Percentiles rank a stretch among this genome's conserved stretches.
phyloP scores from a whole-genome alignment of 2,329 filamentous ascomycete species.

The Ophiostoma sp. region DNA sequence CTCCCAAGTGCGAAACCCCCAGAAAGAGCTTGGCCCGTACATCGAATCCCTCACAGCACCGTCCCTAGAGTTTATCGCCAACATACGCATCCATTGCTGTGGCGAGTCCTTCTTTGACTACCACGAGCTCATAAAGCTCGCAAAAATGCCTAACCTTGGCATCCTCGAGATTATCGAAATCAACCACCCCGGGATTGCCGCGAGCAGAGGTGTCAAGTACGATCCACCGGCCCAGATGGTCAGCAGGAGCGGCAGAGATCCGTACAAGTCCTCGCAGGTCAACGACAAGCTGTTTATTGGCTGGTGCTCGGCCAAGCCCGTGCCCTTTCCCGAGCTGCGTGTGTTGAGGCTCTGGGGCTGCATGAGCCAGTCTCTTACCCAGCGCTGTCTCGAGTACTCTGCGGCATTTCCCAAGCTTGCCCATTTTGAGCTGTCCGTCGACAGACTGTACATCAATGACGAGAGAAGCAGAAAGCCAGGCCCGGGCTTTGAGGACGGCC shows the following conservation, averaged over 20 bases:
- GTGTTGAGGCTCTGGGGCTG: constrained; percentile 39
- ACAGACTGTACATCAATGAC: constrained; percentile 25
- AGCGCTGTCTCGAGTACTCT: constrained; percentile 40
- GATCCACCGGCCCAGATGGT: not conserved
- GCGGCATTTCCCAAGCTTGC: constrained; percentile 42
- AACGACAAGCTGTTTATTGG: constrained; percentile 44
- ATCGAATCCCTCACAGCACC: constrained; percentile 17
- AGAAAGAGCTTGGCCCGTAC: constrained; percentile 18
- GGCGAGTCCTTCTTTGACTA: constrained; percentile 27
- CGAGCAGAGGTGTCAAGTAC: not conserved
- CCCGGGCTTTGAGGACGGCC: not conserved
- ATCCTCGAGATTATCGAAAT: constrained; percentile 44
- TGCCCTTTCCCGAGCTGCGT: constrained; percentile 45
- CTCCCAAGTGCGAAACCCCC: not conserved
- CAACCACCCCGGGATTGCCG: not conserved
- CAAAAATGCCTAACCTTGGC: constrained; percentile 43
- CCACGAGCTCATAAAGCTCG: constrained; percentile 40
- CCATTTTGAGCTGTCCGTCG: constrained; percentile 40
- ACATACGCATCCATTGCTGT: constrained; percentile 29
- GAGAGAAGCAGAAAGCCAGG: not conserved
- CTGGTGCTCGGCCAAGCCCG: constrained; percentile 38
- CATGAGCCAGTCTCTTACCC: constrained; percentile 32
- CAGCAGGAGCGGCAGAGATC: not conserved
- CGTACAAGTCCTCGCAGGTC: constrained; percentile 28
- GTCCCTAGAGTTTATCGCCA: constrained; percentile 31